Conservation (phyloP, 1,284 basidiomycete genomes). For the Meira miltonrushii region DNA sequence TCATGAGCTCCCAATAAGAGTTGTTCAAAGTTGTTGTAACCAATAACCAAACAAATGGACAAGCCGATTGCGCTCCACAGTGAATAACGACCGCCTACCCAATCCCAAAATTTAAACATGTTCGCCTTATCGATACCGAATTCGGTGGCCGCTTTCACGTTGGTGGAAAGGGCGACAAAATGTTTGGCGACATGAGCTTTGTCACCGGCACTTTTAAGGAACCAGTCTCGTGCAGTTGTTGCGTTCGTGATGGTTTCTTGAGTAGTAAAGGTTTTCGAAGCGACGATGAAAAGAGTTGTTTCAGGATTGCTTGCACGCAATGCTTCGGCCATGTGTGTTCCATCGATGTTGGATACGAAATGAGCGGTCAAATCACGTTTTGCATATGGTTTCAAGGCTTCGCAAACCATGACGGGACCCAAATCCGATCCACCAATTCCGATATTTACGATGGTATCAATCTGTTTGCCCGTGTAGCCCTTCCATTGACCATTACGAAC, state of each 20-base stretch:
- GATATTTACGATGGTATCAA: conserved; percentile 94
- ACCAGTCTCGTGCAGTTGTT: conserved; percentile 87
- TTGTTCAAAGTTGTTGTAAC: conserved; percentile 88
- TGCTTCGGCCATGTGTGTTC: conserved; percentile 90
- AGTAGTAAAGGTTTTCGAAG: conserved; percentile 97
- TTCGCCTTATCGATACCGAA: conserved; percentile 89
- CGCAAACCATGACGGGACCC: conserved; percentile 97
- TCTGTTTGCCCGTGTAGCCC: conserved; percentile 92
- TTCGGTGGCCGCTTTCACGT: conserved; percentile 85
- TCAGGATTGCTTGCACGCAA: conserved; percentile 79
- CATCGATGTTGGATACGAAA: conserved; percentile 98
- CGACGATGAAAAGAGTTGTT: conserved; percentile 93
- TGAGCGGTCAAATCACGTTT: conserved; percentile 80
- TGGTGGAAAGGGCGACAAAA: conserved; percentile 96
- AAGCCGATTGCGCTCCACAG: conserved; percentile 97
- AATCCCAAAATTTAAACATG: conserved; percentile 99
- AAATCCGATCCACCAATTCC: conserved; percentile 97
- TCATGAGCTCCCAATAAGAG: conserved; percentile 87
- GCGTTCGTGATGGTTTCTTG: conserved; percentile 99
- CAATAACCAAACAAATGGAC: conserved; percentile 85
- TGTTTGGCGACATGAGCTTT: conserved; percentile 94
- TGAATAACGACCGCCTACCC: conserved; percentile 97
- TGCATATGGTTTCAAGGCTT: conserved; percentile 88
- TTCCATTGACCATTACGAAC: conserved; percentile 85
- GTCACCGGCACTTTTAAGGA: conserved; percentile 67